Evolutionary conservation across 2,329 filamentous ascomycete species (phyloP).

Genomic region (Calonectria hawksworthii): DNA sequence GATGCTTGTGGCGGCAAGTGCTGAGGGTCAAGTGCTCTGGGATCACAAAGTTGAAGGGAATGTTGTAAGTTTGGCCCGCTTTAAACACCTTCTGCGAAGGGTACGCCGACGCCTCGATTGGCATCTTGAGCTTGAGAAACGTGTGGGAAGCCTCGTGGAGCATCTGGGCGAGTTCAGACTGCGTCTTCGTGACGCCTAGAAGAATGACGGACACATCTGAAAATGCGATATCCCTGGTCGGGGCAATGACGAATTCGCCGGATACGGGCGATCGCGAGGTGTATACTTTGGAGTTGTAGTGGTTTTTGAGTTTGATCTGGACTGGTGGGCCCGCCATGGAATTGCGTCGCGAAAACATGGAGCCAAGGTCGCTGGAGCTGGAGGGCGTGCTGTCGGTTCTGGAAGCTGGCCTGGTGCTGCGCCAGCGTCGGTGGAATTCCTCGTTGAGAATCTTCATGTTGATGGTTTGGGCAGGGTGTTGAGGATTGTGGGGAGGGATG

Average conservation of each 20-base stretch:
- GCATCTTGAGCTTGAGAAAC: slow-evolving; percentile 43
- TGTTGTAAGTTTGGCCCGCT: slow-evolving; percentile 33
- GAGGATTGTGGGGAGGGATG: neutral
- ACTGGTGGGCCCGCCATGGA: neutral
- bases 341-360: slow-evolving; percentile 12
- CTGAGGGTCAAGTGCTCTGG: slow-evolving; percentile 38
- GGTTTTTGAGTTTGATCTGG: slow-evolving; percentile 32
- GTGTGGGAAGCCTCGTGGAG: slow-evolving; percentile 36
- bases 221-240: slow-evolving; percentile 27
- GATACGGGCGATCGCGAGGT: slow-evolving; percentile 41
- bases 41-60: slow-evolving; percentile 41
- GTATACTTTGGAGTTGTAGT: slow-evolving; percentile 43
- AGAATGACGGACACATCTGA: slow-evolving; percentile 35
- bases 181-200: slow-evolving; percentile 34
- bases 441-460: slow-evolving; percentile 20
- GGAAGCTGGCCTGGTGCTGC: neutral
- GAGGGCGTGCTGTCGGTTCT: neutral
- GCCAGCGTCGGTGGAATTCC: slow-evolving; percentile 17
- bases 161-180: slow-evolving; percentile 36
- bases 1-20: slow-evolving; percentile 32
- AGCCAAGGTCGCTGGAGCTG: neutral
- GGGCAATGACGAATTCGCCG: slow-evolving; percentile 32
- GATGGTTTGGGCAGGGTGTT: neutral
- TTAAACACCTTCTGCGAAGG: slow-evolving; percentile 31
- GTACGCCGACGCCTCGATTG: slow-evolving; percentile 32